These are phyloP conservation scores for Mycena alexandri DNA, from an alignment of 768 basidiomycete genomes.

Conservation along the genomic window DNA sequence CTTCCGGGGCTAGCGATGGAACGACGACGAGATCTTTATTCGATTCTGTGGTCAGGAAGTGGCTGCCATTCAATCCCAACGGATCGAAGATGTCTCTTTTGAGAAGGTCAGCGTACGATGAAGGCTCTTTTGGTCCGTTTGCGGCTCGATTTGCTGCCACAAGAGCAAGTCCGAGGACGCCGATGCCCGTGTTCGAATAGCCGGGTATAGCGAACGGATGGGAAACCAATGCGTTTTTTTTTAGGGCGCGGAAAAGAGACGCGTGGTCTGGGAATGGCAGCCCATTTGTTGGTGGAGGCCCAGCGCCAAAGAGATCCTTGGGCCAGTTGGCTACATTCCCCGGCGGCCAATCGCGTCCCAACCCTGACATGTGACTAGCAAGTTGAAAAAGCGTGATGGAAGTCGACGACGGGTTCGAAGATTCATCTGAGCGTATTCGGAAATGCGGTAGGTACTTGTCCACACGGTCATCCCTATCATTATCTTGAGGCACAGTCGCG, in stretches of 20 bases:
- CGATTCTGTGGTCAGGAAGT: conserved; percentile 47
- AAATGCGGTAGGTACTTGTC: conserved; percentile 47
- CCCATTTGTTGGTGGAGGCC: conserved; percentile 54
- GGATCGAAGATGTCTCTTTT: conserved; percentile 54
- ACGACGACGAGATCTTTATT: conserved; percentile 47
- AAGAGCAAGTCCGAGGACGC: conserved; percentile 50
- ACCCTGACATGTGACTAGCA: conserved; percentile 29
- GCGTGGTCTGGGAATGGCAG: conserved; percentile 50
- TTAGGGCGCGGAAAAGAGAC: conserved; percentile 44
- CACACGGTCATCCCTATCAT: conserved; percentile 59
- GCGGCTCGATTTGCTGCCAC: conserved; percentile 47
- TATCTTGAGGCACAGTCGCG: too few relatives aligned
- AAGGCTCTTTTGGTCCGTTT: conserved; percentile 26
- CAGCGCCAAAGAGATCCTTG: conserved; percentile 46
- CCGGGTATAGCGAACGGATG: conserved; percentile 47
- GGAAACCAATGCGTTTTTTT: conserved; percentile 42
- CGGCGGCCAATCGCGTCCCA: conserved; percentile 22
- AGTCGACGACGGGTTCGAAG: too few relatives aligned
- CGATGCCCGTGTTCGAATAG: conserved; percentile 58
- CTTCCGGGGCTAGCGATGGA: conserved; percentile 44
- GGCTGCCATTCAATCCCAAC: conserved; percentile 49
- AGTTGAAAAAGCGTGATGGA: conserved; percentile 47
- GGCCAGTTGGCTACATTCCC: conserved; percentile 54
- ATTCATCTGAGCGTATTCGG: too few relatives aligned
- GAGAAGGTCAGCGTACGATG: conserved; percentile 50